These are phyloP conservation scores for Melampsora americana DNA, from an alignment of 1,284 basidiomycete genomes.

Conservation along the genomic window DNA sequence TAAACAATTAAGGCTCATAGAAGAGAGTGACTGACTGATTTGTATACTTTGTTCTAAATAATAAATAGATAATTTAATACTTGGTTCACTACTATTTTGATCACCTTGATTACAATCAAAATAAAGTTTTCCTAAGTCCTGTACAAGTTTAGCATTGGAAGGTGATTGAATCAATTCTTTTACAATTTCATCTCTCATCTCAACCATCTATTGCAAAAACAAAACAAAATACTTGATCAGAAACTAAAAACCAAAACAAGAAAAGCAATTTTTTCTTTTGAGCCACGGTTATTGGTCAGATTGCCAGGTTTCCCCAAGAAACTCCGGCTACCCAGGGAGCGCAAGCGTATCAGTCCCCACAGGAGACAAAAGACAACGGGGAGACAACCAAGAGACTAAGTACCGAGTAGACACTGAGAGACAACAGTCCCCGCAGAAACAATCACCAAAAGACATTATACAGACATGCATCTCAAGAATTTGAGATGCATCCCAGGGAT, in stretches of 20 bases:
- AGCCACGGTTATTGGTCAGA: no score
- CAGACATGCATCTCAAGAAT: no score
- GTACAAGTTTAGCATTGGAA: slow-evolving; percentile 13
- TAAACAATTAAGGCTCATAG: background rate
- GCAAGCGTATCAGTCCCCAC: no score
- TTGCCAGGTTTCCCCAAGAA: no score
- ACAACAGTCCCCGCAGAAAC: no score
- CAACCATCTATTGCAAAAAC: slow-evolving; percentile 21
- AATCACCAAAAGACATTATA: no score
- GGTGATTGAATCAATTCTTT: slow-evolving; percentile 21
- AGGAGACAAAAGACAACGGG: no score
- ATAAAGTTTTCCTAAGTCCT: slow-evolving; percentile 34
- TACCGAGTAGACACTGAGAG: no score
- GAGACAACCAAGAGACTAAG: no score
- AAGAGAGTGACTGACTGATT: slow-evolving; percentile 11
- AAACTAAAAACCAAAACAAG: background rate
- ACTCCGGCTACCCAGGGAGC: no score
- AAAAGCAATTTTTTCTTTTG: no score
- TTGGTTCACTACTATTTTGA: slow-evolving; percentile 33
- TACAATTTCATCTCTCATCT: slow-evolving; percentile 23
- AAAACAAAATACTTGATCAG: background rate
- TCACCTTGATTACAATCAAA: slow-evolving; percentile 22
- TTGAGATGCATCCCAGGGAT: no score
- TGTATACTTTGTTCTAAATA: slow-evolving; percentile 41
- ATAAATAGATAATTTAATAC: slow-evolving; percentile 34